Conservation (phyloP, 2,329 filamentous ascomycete species). For the Ilyonectria destructans region DNA sequence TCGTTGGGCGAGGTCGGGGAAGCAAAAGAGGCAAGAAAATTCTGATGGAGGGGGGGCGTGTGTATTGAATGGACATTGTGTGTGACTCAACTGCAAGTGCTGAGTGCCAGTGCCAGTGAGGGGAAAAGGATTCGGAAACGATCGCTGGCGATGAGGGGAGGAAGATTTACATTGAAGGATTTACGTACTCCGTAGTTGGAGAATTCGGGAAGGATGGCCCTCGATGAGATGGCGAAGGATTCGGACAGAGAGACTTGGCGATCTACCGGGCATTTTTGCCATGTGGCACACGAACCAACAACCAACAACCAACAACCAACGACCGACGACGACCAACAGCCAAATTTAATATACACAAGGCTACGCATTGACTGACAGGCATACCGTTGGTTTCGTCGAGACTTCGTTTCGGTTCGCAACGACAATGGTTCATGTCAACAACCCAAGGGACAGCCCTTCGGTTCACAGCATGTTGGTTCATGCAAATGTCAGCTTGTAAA, state of each 20-base stretch:
- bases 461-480: background rate
- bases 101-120: background rate
- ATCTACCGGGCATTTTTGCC: background rate
- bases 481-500: background rate
- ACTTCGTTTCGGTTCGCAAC: background rate
- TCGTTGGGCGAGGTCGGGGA: constrained; percentile 11
- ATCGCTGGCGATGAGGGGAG: background rate
- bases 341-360: background rate
- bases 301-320: background rate
- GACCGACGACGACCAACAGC: background rate
- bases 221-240: background rate
- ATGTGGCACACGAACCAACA: background rate
- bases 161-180: background rate
- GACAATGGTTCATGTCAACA: background rate
- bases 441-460: background rate
- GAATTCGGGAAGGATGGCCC: background rate
- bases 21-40: constrained; percentile 1
- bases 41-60: constrained; percentile 17
- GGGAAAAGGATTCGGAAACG: background rate
- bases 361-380: background rate
- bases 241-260: constrained; percentile 1
- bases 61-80: background rate
- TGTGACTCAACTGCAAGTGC: background rate
- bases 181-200: background rate
- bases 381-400: background rate